Percentiles rank a stretch among this genome's conserved stretches.
Evolutionary conservation across 2,329 filamentous ascomycete genomes (phyloP).

Genomic region (Epichloe aotearoae): DNA sequence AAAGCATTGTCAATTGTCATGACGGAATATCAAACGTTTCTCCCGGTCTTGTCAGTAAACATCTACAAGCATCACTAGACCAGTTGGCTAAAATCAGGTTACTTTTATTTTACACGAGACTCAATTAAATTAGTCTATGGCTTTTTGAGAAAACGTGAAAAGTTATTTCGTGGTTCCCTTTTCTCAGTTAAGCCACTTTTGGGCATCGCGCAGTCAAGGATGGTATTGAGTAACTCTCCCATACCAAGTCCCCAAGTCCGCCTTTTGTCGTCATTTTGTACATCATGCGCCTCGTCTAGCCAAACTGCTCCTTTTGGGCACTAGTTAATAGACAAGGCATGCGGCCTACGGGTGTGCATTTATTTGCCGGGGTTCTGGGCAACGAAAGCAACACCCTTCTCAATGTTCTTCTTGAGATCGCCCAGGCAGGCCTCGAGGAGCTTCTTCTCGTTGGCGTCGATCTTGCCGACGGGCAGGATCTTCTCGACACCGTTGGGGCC

Average conservation of each 20-base stretch:
- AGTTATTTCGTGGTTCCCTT: not conserved
- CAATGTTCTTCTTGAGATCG: constrained; percentile 90
- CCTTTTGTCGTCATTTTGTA: constrained; percentile 3
- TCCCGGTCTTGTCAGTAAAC: no score
- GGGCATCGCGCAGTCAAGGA: not conserved
- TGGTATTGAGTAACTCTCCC: not conserved
- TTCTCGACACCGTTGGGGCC: constrained; percentile 93
- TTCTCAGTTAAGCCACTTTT: not conserved
- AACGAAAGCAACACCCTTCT: constrained; percentile 64
- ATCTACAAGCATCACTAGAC: no score
- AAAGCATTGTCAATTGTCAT: no score
- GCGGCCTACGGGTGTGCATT: constrained; percentile 11
- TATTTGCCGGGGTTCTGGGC: constrained; percentile 48
- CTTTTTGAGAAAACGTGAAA: constrained; percentile 2
- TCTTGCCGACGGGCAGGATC: constrained; percentile 74
- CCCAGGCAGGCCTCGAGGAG: constrained; percentile 73
- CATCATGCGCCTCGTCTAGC: not conserved
- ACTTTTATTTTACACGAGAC: constrained; percentile 6
- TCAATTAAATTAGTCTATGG: constrained; percentile 5
- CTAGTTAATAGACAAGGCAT: not conserved
- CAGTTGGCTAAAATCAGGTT: not conserved
- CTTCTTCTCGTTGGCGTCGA: constrained; percentile 78
- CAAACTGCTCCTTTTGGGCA: not conserved
- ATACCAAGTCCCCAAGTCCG: not conserved
- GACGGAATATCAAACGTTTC: no score